phyloP scores from a whole-genome alignment of 2,329 filamentous ascomycete species.

The Trichophyton simii region DNA sequence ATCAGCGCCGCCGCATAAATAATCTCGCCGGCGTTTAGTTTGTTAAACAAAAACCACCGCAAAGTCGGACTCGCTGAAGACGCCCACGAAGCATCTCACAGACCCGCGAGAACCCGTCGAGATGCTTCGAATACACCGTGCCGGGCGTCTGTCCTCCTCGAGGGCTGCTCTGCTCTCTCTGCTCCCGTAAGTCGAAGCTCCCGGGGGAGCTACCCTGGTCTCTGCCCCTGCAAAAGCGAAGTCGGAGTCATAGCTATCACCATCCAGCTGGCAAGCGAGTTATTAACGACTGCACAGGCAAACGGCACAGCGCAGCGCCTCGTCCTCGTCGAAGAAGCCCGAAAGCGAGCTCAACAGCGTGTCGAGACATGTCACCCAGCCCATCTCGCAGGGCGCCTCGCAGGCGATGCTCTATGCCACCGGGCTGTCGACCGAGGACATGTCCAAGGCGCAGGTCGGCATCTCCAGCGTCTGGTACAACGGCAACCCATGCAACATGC shows the following conservation, averaged over 20 bases:
- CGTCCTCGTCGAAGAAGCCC: constrained; percentile 12
- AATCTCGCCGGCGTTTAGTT: too few relatives aligned
- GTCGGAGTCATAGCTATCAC: background rate
- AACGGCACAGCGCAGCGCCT: constrained; percentile 3
- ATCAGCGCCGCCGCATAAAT: too few relatives aligned
- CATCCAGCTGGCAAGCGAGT: too few relatives aligned
- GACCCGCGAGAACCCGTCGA: background rate
- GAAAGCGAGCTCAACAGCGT: constrained; percentile 57
- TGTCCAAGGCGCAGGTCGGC: constrained; percentile 94
- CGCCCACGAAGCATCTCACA: too few relatives aligned
- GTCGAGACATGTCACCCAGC: constrained; percentile 78
- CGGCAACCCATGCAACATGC: constrained; percentile 99
- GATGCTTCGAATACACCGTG: constrained; percentile 12
- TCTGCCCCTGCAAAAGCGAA: background rate
- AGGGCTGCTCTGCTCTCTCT: constrained; percentile 5
- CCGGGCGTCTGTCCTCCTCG: constrained; percentile 9
- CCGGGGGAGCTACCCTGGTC: background rate
- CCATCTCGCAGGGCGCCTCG: constrained; percentile 94
- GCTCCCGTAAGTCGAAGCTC: constrained; percentile 7
- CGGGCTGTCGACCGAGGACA: constrained; percentile 70
- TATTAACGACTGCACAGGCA: background rate
- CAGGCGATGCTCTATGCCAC: constrained; percentile 99
- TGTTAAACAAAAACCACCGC: too few relatives aligned
- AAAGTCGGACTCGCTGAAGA: too few relatives aligned
- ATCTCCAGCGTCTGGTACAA: constrained; percentile 98